These are phyloP conservation scores for Trichocomaceae sp. DNA, from an alignment of 2,329 filamentous ascomycete species.

Conservation along the genomic window DNA sequence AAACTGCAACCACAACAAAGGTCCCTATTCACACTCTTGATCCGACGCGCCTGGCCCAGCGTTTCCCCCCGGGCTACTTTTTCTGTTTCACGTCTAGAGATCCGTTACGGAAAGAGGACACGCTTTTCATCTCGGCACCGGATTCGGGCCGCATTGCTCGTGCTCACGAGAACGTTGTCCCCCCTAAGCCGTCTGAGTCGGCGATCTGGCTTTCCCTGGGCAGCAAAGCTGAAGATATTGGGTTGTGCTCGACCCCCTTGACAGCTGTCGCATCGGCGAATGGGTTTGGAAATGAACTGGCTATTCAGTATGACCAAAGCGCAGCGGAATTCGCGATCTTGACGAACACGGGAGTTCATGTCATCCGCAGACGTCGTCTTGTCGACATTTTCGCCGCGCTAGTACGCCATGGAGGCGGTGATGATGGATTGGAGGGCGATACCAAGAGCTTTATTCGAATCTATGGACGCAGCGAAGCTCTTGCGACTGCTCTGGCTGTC, in stretches of 20 bases:
- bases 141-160: conserved; percentile 77
- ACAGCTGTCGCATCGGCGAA: conserved; percentile 59
- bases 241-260: conserved; percentile 67
- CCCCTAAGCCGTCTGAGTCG: conserved; percentile 65
- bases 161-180: conserved; percentile 46
- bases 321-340: conserved; percentile 81
- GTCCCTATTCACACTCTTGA: conserved; percentile 40
- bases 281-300: conserved; percentile 91
- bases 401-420: conserved; percentile 62
- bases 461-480: conserved; percentile 83
- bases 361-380: conserved; percentile 73
- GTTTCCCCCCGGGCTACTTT: conserved; percentile 85
- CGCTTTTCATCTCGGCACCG: conserved; percentile 76
- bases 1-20: conserved; percentile 43
- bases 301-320: conserved; percentile 85
- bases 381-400: conserved; percentile 88
- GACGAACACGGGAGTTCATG: conserved; percentile 83
- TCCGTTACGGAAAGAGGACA: conserved; percentile 54
- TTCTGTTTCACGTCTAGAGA: conserved; percentile 69
- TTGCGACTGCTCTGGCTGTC: conserved; percentile 85
- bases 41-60: conserved; percentile 34
- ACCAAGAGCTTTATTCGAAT: conserved; percentile 75
- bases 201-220: conserved; percentile 72
- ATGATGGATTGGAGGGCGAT: conserved; percentile 71
- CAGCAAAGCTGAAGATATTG: conserved; percentile 69